Evolutionary conservation across 2,329 filamentous ascomycete genomes (phyloP).

Genomic region (Neofusicoccum sp.): DNA sequence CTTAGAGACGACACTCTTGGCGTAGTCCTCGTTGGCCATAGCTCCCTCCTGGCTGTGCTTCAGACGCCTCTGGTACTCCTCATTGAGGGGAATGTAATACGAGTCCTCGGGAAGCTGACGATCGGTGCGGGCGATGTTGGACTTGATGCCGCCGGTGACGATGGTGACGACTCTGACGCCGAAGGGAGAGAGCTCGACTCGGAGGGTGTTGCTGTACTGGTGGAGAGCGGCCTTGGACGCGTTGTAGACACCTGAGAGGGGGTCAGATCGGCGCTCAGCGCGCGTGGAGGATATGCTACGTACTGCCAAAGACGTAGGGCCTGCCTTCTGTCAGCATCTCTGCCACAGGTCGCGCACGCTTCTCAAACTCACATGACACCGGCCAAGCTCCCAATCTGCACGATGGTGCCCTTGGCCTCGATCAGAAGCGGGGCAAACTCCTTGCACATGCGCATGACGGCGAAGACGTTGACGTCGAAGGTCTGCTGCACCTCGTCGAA

Average conservation of each 20-base stretch:
- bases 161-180: slow-evolving; percentile 48
- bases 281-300: slow-evolving; percentile 57
- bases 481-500: slow-evolving; percentile 46
- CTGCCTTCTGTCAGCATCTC: background rate
- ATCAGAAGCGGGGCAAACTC: slow-evolving; percentile 56
- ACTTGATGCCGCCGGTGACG: slow-evolving; percentile 60
- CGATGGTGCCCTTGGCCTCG: slow-evolving; percentile 44
- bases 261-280: slow-evolving; percentile 58
- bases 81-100: slow-evolving; percentile 52
- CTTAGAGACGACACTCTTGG: slow-evolving; percentile 54
- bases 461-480: slow-evolving; percentile 57
- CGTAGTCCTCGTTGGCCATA: slow-evolving; percentile 55
- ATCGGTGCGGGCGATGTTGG: slow-evolving; percentile 55
- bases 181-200: slow-evolving; percentile 56
- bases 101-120: slow-evolving; percentile 48
- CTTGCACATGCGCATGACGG: slow-evolving; percentile 58
- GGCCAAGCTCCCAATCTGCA: slow-evolving; percentile 46
- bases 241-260: slow-evolving; percentile 37
- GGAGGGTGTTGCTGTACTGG: slow-evolving; percentile 23
- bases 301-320: slow-evolving; percentile 41
- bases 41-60: slow-evolving; percentile 54
- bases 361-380: slow-evolving; percentile 34
- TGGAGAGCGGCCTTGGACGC: slow-evolving; percentile 28
- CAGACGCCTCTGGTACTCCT: slow-evolving; percentile 52
- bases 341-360: background rate